Evolutionary conservation across 768 basidiomycete genomes (phyloP).

Genomic region (Trametes elegans): DNA sequence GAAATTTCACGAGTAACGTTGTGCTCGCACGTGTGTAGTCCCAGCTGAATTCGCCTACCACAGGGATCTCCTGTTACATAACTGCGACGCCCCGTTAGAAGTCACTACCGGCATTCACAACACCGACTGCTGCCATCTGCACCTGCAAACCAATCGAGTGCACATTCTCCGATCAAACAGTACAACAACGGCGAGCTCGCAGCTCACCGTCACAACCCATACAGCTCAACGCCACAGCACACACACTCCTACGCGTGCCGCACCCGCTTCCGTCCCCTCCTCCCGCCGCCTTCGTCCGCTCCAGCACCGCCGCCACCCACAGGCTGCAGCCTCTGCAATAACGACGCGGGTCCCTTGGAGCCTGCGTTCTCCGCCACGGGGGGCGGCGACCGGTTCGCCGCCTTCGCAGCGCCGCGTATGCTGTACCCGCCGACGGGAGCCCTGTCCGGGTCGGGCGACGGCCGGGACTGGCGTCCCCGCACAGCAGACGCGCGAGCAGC

Average conservation of each 20-base stretch:
- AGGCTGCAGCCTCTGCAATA: slow-evolving; percentile 13
- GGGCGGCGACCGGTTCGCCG: slow-evolving; percentile 4
- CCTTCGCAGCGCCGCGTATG: slow-evolving; percentile 53
- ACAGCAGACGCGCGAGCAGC: neutral
- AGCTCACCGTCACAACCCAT: neutral
- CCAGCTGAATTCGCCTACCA: no score
- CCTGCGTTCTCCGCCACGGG: neutral
- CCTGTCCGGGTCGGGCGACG: slow-evolving; percentile 31
- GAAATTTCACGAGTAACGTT: no score
- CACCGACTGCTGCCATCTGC: neutral
- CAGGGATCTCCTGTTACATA: no score
- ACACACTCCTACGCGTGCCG: neutral
- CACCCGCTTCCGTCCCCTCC: slow-evolving; percentile 1
- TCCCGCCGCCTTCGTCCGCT: slow-evolving; percentile 3
- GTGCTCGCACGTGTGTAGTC: no score
- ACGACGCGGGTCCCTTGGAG: neutral
- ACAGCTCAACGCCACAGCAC: neutral
- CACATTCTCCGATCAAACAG: neutral
- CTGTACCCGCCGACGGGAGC: slow-evolving; percentile 44
- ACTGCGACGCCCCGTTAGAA: no score
- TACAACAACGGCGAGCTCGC: neutral
- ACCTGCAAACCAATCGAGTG: neutral
- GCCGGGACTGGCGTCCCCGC: slow-evolving; percentile 21
- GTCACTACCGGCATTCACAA: neutral
- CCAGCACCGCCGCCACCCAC: neutral